Base-by-base conservation (phyloP, 768 basidiomycete genomes). In the Podaxis pistillaris region DNA sequence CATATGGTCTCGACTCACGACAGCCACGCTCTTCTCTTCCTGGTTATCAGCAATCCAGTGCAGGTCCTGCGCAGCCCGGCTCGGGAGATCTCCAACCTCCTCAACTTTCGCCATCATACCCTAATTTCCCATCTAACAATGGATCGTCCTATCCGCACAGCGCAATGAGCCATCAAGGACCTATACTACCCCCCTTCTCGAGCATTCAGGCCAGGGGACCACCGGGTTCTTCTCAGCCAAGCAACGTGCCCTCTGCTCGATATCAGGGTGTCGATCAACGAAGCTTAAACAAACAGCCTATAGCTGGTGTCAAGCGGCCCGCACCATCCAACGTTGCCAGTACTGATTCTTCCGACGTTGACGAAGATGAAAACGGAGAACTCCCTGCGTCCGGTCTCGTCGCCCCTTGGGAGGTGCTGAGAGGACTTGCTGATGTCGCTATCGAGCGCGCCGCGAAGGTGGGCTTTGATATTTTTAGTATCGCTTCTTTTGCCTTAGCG, bases 361-460 rank as follows among this genome's bases (percentile, higher is more conserved):
- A 94, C 55, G 91, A 92, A 53, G 91, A 93, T 50, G 91, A 90
- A 47, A 84, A 84, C 62, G 88, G 89, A 17, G 93, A 90, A 71
- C 75, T 94, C 13, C 93, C 93, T 0, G 89, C 89, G 40, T 84
- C 83, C 44, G 91, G 93, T 53, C 83, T 94, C 52, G 86, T 93
- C 58, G 93, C 92, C 8, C 93, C 93, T 55, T 91, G 90, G 87
- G 91, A 93, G 75, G 92, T 93, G 46, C 78, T 93, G 56, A 80
- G 90, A 65, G 89, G 90, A 52, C 74, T 93, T 63, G 91, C 91
- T 40, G 90, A 91, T 76, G 90, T 91, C 33, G 91, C 91, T 38
- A 87, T 86, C 62, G 86, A 91, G 71, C 82, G 89, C 57, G 91
- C 89, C 64, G 87, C 86, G 57, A 90, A 90, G 82, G 91, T 89